Conservation (phyloP, 2,329 filamentous ascomycete genomes). For the Colletotrichum sp. region DNA sequence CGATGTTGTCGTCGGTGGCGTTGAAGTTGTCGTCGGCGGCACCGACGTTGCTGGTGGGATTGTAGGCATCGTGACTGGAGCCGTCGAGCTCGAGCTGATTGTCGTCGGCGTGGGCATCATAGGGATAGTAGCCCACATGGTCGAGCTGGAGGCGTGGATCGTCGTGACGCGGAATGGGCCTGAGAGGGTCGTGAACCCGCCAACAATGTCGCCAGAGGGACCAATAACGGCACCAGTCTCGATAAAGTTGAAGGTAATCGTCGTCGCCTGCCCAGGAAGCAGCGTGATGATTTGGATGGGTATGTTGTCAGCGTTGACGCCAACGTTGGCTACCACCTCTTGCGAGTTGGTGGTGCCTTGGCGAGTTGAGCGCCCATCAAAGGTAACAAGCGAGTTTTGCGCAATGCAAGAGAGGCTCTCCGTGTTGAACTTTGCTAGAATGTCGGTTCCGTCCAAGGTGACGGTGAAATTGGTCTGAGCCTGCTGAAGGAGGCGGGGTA, state of each 20-base stretch:
- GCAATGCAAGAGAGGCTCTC: slow-evolving; percentile 80
- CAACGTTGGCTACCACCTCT: slow-evolving; percentile 23
- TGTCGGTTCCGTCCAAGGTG: slow-evolving; percentile 70
- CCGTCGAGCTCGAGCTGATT: slow-evolving; percentile 24
- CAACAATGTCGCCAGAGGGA: slow-evolving; percentile 22
- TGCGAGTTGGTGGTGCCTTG: slow-evolving; percentile 30
- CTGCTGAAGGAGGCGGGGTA: slow-evolving; percentile 75
- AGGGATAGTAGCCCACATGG: slow-evolving; percentile 35
- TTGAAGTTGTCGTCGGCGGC: slow-evolving; percentile 13
- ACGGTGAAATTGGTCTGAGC: slow-evolving; percentile 76
- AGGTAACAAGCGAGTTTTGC: slow-evolving; percentile 88
- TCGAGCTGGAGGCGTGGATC: slow-evolving; percentile 25
- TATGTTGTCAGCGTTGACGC: slow-evolving; percentile 14
- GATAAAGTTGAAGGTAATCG: slow-evolving; percentile 35
- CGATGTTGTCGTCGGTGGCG: neutral
- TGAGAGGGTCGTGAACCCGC: slow-evolving; percentile 28
- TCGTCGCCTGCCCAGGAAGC: slow-evolving; percentile 30
- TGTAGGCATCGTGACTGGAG: slow-evolving; percentile 20
- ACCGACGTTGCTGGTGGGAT: slow-evolving; percentile 24
- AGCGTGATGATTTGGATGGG: slow-evolving; percentile 30
- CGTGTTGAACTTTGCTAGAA: slow-evolving; percentile 79
- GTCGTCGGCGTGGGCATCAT: slow-evolving; percentile 26
- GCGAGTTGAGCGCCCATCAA: slow-evolving; percentile 63
- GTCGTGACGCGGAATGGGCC: slow-evolving; percentile 25
- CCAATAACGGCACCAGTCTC: slow-evolving; percentile 20